phyloP scores from a whole-genome alignment of 305 asterid genomes.

The Andrographis paniculata region DNA sequence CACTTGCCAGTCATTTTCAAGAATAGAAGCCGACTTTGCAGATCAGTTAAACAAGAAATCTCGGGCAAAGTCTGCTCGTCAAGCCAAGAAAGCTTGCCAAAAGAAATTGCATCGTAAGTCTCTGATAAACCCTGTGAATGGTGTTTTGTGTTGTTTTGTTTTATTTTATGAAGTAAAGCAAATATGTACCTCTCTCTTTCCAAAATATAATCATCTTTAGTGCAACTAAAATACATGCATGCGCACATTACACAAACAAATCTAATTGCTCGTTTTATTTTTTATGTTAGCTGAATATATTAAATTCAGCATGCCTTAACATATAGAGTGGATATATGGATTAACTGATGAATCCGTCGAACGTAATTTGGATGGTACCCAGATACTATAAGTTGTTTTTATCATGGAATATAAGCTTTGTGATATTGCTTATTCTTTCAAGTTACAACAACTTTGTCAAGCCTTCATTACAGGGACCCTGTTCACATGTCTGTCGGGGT shows the following conservation, averaged over 20 bases:
- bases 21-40: constrained; percentile 34
- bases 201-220: background rate
- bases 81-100: constrained; percentile 34
- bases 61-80: constrained; percentile 45
- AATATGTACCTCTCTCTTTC: background rate
- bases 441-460: too few relatives aligned
- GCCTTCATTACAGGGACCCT: too few relatives aligned
- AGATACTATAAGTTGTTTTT: too few relatives aligned
- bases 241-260: background rate
- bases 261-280: too few relatives aligned
- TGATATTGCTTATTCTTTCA: too few relatives aligned
- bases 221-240: background rate
- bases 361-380: too few relatives aligned
- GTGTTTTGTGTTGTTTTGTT: background rate
- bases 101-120: constrained; percentile 62
- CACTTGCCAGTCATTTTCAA: constrained; percentile 28
- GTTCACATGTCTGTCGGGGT: too few relatives aligned
- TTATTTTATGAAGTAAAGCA: background rate
- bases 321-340: too few relatives aligned
- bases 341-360: too few relatives aligned
- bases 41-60: constrained; percentile 38
- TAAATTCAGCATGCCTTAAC: too few relatives aligned
- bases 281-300: too few relatives aligned
- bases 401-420: too few relatives aligned
- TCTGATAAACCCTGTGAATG: constrained; percentile 3